phyloP scores from a whole-genome alignment of 2,329 filamentous ascomycete genomes.

The Aspergillus aculeatus region DNA sequence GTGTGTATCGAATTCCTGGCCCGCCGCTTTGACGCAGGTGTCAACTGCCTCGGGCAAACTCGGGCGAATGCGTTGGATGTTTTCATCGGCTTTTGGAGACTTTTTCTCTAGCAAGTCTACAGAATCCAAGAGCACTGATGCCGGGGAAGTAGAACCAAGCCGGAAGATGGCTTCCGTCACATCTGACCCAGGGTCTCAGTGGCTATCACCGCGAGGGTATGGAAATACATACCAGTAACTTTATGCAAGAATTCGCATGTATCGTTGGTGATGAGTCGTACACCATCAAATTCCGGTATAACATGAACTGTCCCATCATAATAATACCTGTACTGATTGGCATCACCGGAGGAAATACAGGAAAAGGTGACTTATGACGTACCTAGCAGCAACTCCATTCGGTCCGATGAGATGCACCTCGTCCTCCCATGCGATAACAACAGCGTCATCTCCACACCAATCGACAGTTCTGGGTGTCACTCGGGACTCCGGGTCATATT shows the following conservation, averaged over 20 bases:
- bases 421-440: constrained; percentile 94
- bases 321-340: constrained; percentile 62
- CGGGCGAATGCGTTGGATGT: constrained; percentile 88
- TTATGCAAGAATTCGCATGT: constrained; percentile 98
- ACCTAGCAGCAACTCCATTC: constrained; percentile 68
- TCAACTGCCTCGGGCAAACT: constrained; percentile 91
- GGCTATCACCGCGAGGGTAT: not conserved
- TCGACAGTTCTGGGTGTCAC: constrained; percentile 83
- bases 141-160: constrained; percentile 80
- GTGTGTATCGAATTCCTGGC: constrained; percentile 82
- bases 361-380: constrained; percentile 16
- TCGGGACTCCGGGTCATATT: constrained; percentile 84
- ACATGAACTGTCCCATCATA: constrained; percentile 92
- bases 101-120: constrained; percentile 87
- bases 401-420: constrained; percentile 93
- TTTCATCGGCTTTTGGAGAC: constrained; percentile 95
- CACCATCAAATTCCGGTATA: constrained; percentile 83
- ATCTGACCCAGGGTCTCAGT: constrained; percentile 40
- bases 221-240: constrained; percentile 60
- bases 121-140: constrained; percentile 90
- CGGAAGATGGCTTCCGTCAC: constrained; percentile 87
- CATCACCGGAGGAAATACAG: not conserved
- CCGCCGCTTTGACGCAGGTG: constrained; percentile 87
- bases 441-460: constrained; percentile 95
- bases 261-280: constrained; percentile 84